Base-by-base conservation (phyloP, 2,329 filamentous ascomycete species). In the Tolypocladium capitatum region DNA sequence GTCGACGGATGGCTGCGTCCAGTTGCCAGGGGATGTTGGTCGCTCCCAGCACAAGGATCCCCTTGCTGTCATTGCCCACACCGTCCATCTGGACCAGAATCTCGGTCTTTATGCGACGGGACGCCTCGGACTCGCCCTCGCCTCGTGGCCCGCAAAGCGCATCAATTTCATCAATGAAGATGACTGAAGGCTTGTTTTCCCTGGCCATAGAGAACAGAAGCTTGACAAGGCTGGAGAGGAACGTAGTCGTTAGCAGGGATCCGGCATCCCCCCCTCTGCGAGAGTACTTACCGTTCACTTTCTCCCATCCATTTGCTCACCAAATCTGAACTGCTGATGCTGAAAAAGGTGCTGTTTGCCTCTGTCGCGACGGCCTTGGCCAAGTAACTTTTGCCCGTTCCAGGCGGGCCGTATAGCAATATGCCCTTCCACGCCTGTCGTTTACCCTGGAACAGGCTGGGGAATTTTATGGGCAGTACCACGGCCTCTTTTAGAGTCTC, bases 241-340 rank as follows among this genome's bases (percentile, higher is more conserved):
- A 16, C 13, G 6, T 16, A 4, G 32, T 6, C 4, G 52, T 64
- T 52, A 65, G 58, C 42, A 35, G 14, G 13, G 27, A 8, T 3
- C 16, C 28, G 9, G 13, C 28, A 8, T 3, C 14, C 11, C 11
- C 2, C 14, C 11, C 11, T 2, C 2, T 27, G 2, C 8, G 24
- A 9, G 16, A 4, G 16, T 18, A 31, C 62, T 51, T 71, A 94
- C 87, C 89, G 81, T 80, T 98, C 92, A 74, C 86, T 94, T 69
- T 98, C 92, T 71, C 92, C 92, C 92, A 98, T 98, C 92, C 92
- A 98, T 65, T 98, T 98, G 66, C 88, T 95, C 51, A 98, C 92
- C 66, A 98, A 67, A 64, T 98, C 92, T 62, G 88, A 94, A 74
- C 87, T 94, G 69, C 87, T 94, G 55, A 98, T 91, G 61, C 89